Base-by-base conservation (phyloP, 2,329 filamentous ascomycete genomes). In the Cladosporium sphaerospermum region DNA sequence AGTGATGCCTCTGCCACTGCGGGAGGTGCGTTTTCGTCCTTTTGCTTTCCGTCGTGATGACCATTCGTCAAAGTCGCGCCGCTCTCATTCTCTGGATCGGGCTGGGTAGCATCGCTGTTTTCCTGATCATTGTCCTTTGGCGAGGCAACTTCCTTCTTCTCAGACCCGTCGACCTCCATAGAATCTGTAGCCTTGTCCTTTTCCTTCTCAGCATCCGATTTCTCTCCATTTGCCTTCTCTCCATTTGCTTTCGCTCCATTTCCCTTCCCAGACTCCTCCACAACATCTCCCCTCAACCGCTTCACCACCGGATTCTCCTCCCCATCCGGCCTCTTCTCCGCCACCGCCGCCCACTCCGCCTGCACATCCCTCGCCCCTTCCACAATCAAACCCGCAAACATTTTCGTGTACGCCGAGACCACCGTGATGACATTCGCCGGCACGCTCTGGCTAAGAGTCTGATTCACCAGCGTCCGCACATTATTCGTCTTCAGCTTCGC, bases 391-490 rank as follows among this genome's bases (percentile, higher is more conserved):
- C 86, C 87, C 3, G 87, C 80, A 66, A 88, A 90, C 56, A 88
- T 77, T 69, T 92, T 92, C 45, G 85, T 83, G 16, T 88, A 86
- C 0, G 84, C 82, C 45, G 83, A 84, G 64, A 91, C 85, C n/a
- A 85, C 84, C 18, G 86, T 82, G 56, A 88, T 84, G 46, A 90
- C 85, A 61, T 81, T 85, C 16, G 80, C 77, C 0, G 86, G 85
- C 0, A 89, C 87, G 1, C 85, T 89, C 66, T 91, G 88, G 0
- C 85, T 89, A 8, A 90, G 84, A 1, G 87, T 89, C 54, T 87
- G 85, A 64, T 91, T 92, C 65, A 89, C 84, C 56, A 91, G 80
- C 78, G 84, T 78, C 64, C 86, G 80, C 54, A 90, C 84, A 14
- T 84, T 82, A 6, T 82, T 78, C 59, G 85, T 83, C 18, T 81